Base-by-base conservation (phyloP, 2,329 filamentous ascomycete genomes). In the Xylariaceae sp. region DNA sequence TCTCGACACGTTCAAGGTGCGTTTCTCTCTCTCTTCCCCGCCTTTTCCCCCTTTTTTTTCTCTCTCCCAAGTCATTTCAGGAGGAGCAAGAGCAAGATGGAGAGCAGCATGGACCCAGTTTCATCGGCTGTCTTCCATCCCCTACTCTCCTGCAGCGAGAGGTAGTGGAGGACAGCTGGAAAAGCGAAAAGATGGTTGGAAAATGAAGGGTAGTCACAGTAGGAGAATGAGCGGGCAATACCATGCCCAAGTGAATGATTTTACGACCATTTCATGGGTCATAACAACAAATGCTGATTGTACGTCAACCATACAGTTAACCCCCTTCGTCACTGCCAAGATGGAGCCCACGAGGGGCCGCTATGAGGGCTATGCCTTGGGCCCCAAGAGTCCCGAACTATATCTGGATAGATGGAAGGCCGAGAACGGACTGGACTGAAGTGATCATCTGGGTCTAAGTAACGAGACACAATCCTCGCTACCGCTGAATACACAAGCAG, bases 311-410 rank as follows among this genome's bases (percentile, higher is more conserved):
- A 19, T 23, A 50, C 56, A 95, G 91, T 83, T 96, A 69, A 91
- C 88, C 2, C 91, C 91, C 1, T 96, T 94, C 67, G 89, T 95
- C 48, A 85, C 86, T 55, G 78, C 79, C 46, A 82, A 82, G 59
- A 78, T 92, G 54, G 75, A 79, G 61, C 74, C 77, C 34, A 71
- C 76, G 19, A 76, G 75, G 48, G 86, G 86, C 44, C 77, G 78
- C 58, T 87, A 86, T 71, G 77, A 82, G 63, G 79, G 79, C 21
- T 76, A 80, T 29, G 69, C 69, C 19, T 49, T 64, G 62, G 87
- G 87, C 14, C 84, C 86, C 9, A 78, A 83, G 63, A 84, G 83
- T 68, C 84, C 87, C n/a, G 75, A 81, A 64, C 72, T 81, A 37
- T 90, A 89, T 69, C 75, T 90, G 43, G 76, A 82, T 62, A 79